Conservation (phyloP, 768 basidiomycete genomes). For the Porpolomopsis calyptriformis region DNA sequence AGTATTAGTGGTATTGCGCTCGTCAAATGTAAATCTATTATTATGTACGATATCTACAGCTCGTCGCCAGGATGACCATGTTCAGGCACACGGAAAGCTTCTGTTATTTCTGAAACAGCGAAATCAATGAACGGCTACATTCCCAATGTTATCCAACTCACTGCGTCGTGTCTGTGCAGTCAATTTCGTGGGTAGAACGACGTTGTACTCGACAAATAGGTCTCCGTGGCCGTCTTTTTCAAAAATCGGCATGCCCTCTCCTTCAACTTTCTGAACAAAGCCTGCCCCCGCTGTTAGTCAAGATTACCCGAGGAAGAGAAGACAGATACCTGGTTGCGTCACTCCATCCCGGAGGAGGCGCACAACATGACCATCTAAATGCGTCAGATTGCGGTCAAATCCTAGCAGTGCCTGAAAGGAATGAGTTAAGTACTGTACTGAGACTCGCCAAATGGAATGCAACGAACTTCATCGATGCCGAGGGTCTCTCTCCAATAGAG, state of each 20-base stretch:
- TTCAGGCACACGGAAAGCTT: constrained; percentile 17
- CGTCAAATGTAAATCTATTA: too few relatives aligned
- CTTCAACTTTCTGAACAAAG: constrained; percentile 74
- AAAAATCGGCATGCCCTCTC: constrained; percentile 82
- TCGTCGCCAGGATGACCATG: constrained; percentile 10
- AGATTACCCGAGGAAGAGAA: constrained; percentile 76
- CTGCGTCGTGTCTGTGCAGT: constrained; percentile 59
- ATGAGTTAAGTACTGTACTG: constrained; percentile 2
- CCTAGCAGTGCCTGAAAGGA: constrained; percentile 76
- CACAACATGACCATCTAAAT: constrained; percentile 80
- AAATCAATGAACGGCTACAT: neutral
- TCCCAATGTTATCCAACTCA: constrained; percentile 30
- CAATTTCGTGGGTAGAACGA: constrained; percentile 74
- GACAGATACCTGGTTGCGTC: constrained; percentile 74
- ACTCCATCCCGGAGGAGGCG: constrained; percentile 62
- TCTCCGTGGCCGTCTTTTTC: constrained; percentile 59
- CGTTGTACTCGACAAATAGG: constrained; percentile 87
- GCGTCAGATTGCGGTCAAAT: constrained; percentile 86
- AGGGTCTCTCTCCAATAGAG: constrained; percentile 90
- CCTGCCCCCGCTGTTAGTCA: constrained; percentile 47
- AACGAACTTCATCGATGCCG: constrained; percentile 76
- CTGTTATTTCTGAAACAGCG: constrained; percentile 14
- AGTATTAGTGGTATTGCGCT: too few relatives aligned
- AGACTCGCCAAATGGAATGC: neutral
- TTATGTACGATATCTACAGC: too few relatives aligned